These are phyloP conservation scores for Trypanosoma mega DNA, from an alignment of 208 protist species.

Conservation along the genomic window DNA sequence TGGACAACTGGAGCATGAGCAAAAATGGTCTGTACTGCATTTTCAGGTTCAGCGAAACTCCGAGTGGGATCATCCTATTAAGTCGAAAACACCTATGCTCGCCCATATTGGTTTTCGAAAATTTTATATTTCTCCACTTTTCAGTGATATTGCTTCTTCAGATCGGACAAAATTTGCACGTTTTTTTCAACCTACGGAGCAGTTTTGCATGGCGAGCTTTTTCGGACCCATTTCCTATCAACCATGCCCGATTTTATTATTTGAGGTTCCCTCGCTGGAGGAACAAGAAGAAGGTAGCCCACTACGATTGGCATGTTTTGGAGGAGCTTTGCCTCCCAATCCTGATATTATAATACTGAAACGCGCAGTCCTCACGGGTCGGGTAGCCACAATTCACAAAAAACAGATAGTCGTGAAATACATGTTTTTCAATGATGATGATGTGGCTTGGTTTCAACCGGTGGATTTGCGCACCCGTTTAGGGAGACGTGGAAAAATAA, in stretches of 20 bases:
- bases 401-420: conserved; percentile 95
- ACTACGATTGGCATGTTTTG: conserved; percentile 76
- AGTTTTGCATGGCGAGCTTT: conserved; percentile 82
- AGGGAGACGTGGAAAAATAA: conserved; percentile 94
- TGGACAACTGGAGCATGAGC: conserved; percentile 85
- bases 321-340: conserved; percentile 74
- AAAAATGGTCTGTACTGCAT: conserved; percentile 90
- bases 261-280: conserved; percentile 83
- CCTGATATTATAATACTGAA: conserved; percentile 84
- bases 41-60: conserved; percentile 74
- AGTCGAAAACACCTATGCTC: conserved; percentile 88
- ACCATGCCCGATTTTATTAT: conserved; percentile 82
- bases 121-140: conserved; percentile 89
- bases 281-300: conserved; percentile 71
- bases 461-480: conserved; percentile 96
- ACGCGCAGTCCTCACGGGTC: conserved; percentile 67
- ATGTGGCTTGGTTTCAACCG: conserved; percentile 97
- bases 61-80: conserved; percentile 82
- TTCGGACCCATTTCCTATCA: conserved; percentile 88
- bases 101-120: conserved; percentile 89
- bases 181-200: conserved; percentile 82
- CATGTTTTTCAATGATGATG: conserved; percentile 95
- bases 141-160: conserved; percentile 78
- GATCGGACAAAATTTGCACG: conserved; percentile 85
- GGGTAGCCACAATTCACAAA: conserved; percentile 89